phyloP scores from a whole-genome alignment of 768 basidiomycete genomes.

The Leccinum obscurum region DNA sequence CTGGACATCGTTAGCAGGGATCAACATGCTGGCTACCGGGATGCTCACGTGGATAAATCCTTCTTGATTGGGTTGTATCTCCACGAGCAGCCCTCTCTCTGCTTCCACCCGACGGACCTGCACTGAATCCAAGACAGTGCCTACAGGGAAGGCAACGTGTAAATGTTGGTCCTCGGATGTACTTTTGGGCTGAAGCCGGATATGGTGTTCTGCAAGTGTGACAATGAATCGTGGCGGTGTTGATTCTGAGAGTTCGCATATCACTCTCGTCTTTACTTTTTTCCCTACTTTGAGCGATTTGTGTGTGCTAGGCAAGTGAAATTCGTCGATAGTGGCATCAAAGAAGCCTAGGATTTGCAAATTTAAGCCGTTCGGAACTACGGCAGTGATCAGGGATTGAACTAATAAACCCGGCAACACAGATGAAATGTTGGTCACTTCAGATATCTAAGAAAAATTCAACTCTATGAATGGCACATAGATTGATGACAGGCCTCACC shows the following conservation, averaged over 20 bases:
- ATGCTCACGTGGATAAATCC: conserved; percentile 85
- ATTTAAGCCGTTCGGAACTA: conserved; percentile 73
- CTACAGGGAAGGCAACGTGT: conserved; percentile 68
- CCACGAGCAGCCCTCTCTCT: conserved; percentile 80
- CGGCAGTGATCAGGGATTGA: conserved; percentile 76
- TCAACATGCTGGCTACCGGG: neutral
- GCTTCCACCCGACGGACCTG: conserved; percentile 73
- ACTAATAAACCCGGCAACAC: conserved; percentile 86
- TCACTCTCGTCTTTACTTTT: conserved; percentile 80
- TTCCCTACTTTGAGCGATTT: conserved; percentile 60
- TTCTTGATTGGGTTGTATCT: conserved; percentile 59
- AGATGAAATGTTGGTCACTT: conserved; percentile 75
- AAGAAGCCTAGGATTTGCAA: conserved; percentile 91
- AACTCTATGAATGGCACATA: conserved; percentile 3
- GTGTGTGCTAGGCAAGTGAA: conserved; percentile 58
- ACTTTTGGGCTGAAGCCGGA: conserved; percentile 50
- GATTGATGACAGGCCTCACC: conserved; percentile 41
- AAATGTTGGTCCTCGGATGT: conserved; percentile 35
- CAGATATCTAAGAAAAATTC: conserved; percentile 53
- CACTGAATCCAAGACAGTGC: conserved; percentile 67
- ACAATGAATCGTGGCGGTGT: conserved; percentile 85
- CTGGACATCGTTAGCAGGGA: conserved; percentile 39
- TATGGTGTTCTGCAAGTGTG: conserved; percentile 69
- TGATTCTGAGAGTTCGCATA: conserved; percentile 71
- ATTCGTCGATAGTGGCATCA: conserved; percentile 82